Evolutionary conservation across 345 rosid species (phyloP).

Genomic region (Eucalyptus decipiens): DNA sequence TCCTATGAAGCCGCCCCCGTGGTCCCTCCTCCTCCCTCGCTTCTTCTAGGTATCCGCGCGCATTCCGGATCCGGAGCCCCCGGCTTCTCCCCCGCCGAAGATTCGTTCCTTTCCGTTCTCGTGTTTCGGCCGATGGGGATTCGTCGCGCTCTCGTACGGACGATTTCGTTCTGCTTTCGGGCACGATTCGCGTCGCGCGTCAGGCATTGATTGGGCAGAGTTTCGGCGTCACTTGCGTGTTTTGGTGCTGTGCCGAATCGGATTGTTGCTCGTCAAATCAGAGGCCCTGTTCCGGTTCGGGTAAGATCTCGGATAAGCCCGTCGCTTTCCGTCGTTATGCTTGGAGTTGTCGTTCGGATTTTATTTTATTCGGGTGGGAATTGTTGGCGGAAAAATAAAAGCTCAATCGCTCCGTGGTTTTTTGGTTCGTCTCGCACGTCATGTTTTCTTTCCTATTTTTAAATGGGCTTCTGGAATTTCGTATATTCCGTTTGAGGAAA

Average conservation of each 20-base stretch:
- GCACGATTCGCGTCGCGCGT: neutral
- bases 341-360: neutral
- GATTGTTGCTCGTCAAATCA: neutral
- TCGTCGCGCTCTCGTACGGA: neutral
- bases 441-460: neutral
- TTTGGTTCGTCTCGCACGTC: neutral
- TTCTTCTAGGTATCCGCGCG: constrained; percentile 14
- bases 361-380: neutral
- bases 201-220: neutral
- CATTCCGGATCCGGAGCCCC: neutral
- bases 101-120: neutral
- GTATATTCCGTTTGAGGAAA: constrained; percentile 16
- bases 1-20: constrained; percentile 60
- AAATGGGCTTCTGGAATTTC: neutral
- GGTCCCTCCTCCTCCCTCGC: constrained; percentile 9
- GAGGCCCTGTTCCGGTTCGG: constrained; percentile 1
- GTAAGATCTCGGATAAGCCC: constrained; percentile 28
- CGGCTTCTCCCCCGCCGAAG: neutral
- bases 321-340: constrained; percentile 16
- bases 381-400: neutral
- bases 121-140: neutral
- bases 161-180: neutral
- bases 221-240: neutral
- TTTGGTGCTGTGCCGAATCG: neutral
- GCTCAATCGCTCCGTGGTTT: neutral